Base-by-base conservation (phyloP, 73 alveolate genomes). In the Tetrahymena thermophila region DNA sequence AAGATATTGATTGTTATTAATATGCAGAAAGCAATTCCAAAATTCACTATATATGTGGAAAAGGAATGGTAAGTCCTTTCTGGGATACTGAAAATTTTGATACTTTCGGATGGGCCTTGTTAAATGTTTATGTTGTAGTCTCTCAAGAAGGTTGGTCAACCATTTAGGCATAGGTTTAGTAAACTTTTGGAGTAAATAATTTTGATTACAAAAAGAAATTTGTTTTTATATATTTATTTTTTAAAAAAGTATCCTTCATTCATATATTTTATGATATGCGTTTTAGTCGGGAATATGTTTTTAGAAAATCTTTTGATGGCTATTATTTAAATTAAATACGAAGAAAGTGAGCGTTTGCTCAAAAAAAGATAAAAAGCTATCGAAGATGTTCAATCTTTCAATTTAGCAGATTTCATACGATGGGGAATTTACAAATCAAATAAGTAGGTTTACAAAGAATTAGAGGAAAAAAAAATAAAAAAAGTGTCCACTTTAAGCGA, bases 91-190 rank as follows among this genome's bases (percentile, higher is more conserved):
- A 71, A n/a, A 84, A 94, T 21, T 94, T 96, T 43, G 97, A 96
- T 93, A 93, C 97, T 96, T 94, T 96, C 43, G 96, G 96, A 55
- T 85, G 94, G n/a, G 96, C 98, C 31, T 95, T 97, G 95, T 96
- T 98, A 37, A 95, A 97, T 85, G 97, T 97, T 25, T 98, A 97
- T 96, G 97, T 95, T 0, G 95, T 94, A 34, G 97, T 96, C 93
- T 94, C 99, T 58, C 97, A 97, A 37, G 99, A 99, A 97, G 99
- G 99, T 7, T 99, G 99, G 99, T 96, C 98, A 10, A 34, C 95
- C 31, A 96, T 98, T 43, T 96, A 97, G 98, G 94, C 85, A 84
- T 94, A 96, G 50, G 97, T 98, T 17, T 93, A 96, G 58, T 84
- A 95, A 93, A 98, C 99, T 5, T 98, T 98, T 93, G 89, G 89